Evolutionary conservation across 2,329 filamentous ascomycete species (phyloP), one percentile per base, ranked within the genome.

Genomic region (Ophiostoma ulmi): DNA sequence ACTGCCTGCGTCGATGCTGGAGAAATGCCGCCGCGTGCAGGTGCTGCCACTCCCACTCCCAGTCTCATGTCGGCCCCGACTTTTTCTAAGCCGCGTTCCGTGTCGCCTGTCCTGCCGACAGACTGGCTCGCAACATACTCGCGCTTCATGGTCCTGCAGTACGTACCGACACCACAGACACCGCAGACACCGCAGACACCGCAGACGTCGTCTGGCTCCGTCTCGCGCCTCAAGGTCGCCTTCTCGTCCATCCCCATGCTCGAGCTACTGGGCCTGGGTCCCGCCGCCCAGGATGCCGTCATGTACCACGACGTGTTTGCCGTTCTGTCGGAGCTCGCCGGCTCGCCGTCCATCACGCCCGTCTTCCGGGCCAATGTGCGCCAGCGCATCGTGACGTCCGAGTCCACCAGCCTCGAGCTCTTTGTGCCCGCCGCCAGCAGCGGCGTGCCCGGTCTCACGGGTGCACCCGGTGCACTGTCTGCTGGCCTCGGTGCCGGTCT

Each of bases 221-320:
- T 68, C 1, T 20, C 69, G 1, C 76, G 77, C 39, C 76, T 84
- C n/a, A 77, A 77, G 70, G 80, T 87, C 41, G 77, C 80, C 8
- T 84, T 81, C 75, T 82, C 81, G 17, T 73, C 74, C 2, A 31
- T 48, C 0, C 69, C 73, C 0, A 81, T 85, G 67, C 78, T 83
- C 0, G 81, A 84, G 13, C 77, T 85, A 13, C 79, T 88, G 1
- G 81, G 82, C 14, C 78, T 85, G 2, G 77, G 77, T 20, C 75
- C 78, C 44, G 76, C 78, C 14, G 76, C 77, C 2, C 74, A 76
- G 3, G 77, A 79, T 1, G 77, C 79, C 1, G 78, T 84, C 20
- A 75, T 80, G 67, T 80, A 83, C 66, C 81, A 80, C 73, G 85
- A 88, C 72, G 80, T 87, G 14, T 88, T 88, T 75, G 80, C 82